These are phyloP conservation scores for Apophysomyces variabilis DNA, from an alignment of 371 early-diverging fungal species.

Conservation along the genomic window DNA sequence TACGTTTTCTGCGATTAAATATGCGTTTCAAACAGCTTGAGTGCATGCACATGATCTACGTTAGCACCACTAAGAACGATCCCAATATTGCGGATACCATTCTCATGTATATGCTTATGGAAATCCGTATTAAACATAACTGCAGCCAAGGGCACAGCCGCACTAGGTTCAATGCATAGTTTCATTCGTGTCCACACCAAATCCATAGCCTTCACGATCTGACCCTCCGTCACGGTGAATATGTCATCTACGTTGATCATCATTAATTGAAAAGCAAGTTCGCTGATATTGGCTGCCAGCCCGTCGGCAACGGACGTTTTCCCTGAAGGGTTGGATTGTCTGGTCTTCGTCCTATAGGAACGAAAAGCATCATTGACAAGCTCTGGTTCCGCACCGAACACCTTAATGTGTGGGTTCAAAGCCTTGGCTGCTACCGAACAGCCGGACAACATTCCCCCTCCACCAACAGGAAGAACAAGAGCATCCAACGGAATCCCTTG, in stretches of 20 bases:
- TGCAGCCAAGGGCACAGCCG: slow-evolving; percentile 56
- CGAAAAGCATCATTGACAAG: slow-evolving; percentile 46
- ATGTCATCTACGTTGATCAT: slow-evolving; percentile 53
- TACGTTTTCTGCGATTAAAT: neutral
- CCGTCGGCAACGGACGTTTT: slow-evolving; percentile 49
- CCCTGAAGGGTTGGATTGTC: slow-evolving; percentile 17
- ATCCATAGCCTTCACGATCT: slow-evolving; percentile 57
- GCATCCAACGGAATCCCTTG: slow-evolving; percentile 44
- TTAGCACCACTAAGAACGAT: slow-evolving; percentile 51
- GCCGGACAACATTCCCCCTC: slow-evolving; percentile 65
- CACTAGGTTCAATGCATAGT: slow-evolving; percentile 59
- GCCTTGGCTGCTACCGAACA: slow-evolving; percentile 51
- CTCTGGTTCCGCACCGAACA: slow-evolving; percentile 60
- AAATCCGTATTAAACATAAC: slow-evolving; percentile 51
- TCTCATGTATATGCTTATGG: slow-evolving; percentile 17
- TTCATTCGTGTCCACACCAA: slow-evolving; percentile 60
- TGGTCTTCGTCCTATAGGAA: slow-evolving; percentile 27
- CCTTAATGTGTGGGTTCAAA: slow-evolving; percentile 33
- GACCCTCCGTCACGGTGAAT: slow-evolving; percentile 55
- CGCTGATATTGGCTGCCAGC: slow-evolving; percentile 46
- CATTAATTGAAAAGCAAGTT: slow-evolving; percentile 46
- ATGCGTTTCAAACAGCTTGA: slow-evolving; percentile 27
- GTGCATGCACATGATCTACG: slow-evolving; percentile 36
- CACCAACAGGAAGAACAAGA: slow-evolving; percentile 59
- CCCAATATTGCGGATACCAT: slow-evolving; percentile 34